A percentile compares a stretch with the other conserved stretches of the same genome.
phyloP scores from a whole-genome alignment of 495 filamentous ascomycete genomes.

The Aspergillus carlsbadensis region DNA sequence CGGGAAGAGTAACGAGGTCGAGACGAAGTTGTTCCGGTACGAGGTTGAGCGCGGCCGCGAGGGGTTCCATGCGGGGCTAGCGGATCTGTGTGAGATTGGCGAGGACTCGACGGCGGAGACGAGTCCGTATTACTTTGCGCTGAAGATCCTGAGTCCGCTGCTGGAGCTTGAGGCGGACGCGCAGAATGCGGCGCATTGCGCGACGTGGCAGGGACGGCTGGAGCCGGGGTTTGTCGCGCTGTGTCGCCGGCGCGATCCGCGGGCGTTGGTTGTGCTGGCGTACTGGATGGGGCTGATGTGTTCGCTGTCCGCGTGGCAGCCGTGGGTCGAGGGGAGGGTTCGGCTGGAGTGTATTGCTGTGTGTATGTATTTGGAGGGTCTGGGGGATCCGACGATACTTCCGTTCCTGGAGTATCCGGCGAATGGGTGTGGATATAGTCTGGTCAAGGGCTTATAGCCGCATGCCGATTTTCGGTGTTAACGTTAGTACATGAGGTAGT shows the following conservation, averaged over 20 bases:
- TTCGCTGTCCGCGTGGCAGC: constrained; percentile 23
- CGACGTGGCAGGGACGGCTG: constrained; percentile 34
- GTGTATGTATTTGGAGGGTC: constrained; percentile 34
- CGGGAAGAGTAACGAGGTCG: constrained; percentile 20
- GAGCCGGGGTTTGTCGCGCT: constrained; percentile 30
- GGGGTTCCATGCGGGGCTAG: constrained; percentile 33
- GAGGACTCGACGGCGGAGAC: constrained; percentile 31
- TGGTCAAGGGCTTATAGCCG: not conserved
- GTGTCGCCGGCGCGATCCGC: constrained; percentile 33
- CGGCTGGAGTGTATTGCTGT: constrained; percentile 37
- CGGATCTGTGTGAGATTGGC: constrained; percentile 37
- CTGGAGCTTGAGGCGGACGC: constrained; percentile 22
- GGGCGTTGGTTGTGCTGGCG: constrained; percentile 38
- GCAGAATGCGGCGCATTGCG: constrained; percentile 22
- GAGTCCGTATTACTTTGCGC: constrained; percentile 39
- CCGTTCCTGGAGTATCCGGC: constrained; percentile 49
- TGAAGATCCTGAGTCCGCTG: constrained; percentile 30
- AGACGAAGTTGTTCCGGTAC: constrained; percentile 21
- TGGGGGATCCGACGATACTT: constrained; percentile 11
- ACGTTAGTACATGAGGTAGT: too few species aligned
- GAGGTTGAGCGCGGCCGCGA: constrained; percentile 29
- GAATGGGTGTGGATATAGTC: constrained; percentile 67
- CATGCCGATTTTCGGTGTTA: not conserved
- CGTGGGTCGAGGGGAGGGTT: constrained; percentile 31
- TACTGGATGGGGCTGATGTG: constrained; percentile 43